These are phyloP conservation scores for Pestalotiopsis sp. DNA, from an alignment of 2,329 filamentous ascomycete species.

Conservation along the genomic window DNA sequence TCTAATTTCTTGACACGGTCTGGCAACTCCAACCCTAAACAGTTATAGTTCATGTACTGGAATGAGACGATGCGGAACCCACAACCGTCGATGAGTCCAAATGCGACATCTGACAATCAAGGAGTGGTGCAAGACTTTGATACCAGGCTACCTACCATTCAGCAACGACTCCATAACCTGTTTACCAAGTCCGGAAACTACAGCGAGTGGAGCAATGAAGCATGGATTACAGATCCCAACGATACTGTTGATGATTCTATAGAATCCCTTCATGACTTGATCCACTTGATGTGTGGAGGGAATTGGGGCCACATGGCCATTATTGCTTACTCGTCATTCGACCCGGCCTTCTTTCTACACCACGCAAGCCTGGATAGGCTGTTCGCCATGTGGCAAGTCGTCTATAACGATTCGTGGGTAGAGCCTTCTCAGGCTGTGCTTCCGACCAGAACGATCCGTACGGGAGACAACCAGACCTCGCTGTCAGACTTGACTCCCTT, in stretches of 20 bases:
- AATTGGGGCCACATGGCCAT: conserved; percentile 67
- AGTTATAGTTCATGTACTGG: conserved; percentile 57
- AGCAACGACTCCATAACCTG: conserved; percentile 67
- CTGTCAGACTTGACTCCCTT: conserved; percentile 69
- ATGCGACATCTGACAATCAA: conserved; percentile 60
- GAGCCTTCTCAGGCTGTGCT: conserved; percentile 54
- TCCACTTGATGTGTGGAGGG: conserved; percentile 57
- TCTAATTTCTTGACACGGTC: neutral
- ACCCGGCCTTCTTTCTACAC: conserved; percentile 79
- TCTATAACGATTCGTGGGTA: conserved; percentile 71
- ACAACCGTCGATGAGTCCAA: conserved; percentile 34
- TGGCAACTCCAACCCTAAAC: neutral
- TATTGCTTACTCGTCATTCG: conserved; percentile 73
- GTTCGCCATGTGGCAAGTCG: conserved; percentile 75
- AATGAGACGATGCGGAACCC: conserved; percentile 61
- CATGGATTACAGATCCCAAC: conserved; percentile 52
- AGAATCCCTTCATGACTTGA: conserved; percentile 64
- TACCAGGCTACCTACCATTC: conserved; percentile 53
- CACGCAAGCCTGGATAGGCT: conserved; percentile 76
- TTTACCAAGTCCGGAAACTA: conserved; percentile 70
- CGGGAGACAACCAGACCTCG: conserved; percentile 55
- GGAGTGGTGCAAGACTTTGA: conserved; percentile 54
- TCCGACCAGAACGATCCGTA: conserved; percentile 61
- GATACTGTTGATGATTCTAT: conserved; percentile 61
- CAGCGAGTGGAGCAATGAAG: conserved; percentile 70